Evolutionary conservation across 352 stramenopile genomes (phyloP).

Genomic region (Pythium sukuiense): DNA sequence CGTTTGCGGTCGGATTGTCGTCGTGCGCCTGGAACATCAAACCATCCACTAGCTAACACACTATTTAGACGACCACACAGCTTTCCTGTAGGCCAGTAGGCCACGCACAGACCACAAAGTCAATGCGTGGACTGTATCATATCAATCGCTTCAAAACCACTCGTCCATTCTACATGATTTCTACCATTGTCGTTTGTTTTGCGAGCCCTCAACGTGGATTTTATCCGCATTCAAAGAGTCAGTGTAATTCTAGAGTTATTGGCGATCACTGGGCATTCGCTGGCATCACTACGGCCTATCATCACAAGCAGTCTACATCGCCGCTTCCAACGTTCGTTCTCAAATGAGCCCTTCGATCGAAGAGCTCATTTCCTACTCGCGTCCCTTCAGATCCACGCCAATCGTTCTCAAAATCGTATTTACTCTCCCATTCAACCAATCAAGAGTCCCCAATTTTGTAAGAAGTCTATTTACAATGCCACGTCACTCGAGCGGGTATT

Average conservation of each 20-base stretch:
- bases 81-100: not conserved
- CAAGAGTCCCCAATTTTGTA: not conserved
- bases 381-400: slow-evolving; percentile 16
- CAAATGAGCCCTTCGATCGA: slow-evolving; percentile 1
- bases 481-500: slow-evolving; percentile 27
- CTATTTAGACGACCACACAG: not conserved
- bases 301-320: too few species aligned
- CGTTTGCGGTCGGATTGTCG: slow-evolving; percentile 83
- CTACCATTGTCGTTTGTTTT: not conserved
- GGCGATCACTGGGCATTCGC: slow-evolving; percentile 16
- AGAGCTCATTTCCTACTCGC: not conserved
- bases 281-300: not conserved
- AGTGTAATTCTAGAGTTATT: slow-evolving; percentile 80
- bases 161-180: not conserved
- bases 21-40: slow-evolving; percentile 85
- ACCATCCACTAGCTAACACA: slow-evolving; percentile 18
- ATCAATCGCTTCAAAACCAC: not conserved
- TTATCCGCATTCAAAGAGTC: slow-evolving; percentile 51
- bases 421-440: slow-evolving; percentile 18
- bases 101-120: not conserved
- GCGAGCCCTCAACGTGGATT: slow-evolving; percentile 53
- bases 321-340: too few species aligned
- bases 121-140: not conserved
- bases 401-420: slow-evolving; percentile 17
- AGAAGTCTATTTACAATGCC: slow-evolving; percentile 22